Base-by-base conservation (phyloP, 768 basidiomycete genomes). In the Mycena pura region DNA sequence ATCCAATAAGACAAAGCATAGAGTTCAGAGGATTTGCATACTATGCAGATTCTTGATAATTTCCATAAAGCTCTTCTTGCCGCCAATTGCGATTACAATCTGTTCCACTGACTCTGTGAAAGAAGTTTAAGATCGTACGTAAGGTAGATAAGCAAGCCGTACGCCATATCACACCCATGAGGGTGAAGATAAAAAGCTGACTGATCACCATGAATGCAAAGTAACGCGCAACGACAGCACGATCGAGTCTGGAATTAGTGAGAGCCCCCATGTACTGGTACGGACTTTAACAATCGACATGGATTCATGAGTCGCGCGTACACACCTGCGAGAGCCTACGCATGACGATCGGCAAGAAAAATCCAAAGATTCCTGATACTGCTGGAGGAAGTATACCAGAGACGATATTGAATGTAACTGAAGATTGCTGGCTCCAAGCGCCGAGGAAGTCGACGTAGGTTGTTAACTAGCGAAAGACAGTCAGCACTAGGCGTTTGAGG, bases 381-480 rank as follows among this genome's bases (percentile, higher is more conserved):
- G 92, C 80, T 0, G 97, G 93, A 3, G 97, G 97, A 19, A 98
- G 78, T 29, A 98, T 89, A 90, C 96, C 95, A 71, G 94, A 95
- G 34, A 95, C 80, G 62, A 97, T 73, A 0, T 93, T 87, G 74
- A 99, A 98, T 1, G 90, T 82, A 22, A 66, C 76, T 0, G 82
- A 80, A 3, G 91, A 93, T 0, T 82, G 72, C 5, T 78, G 67
- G 31, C 82, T 80, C 95, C 96, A 98, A 1, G 62, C 34, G n/a
- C 84, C 71, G 19, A 99, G 78, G 80, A 96, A 95, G 0, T 78
- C 77, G 7, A 97, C 89, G 64, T 87, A 96, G 7, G 73, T 77
- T 39, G 85, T 82, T 48, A 92, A 74, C 85, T 89, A 64, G 56
- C 65, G 46, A 62, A 64, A 57, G 66, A 43, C 59, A 21, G 36